Percentiles rank a stretch among this genome's conserved stretches.
Evolutionary conservation across 805 yeast genomes (phyloP).

Genomic region (Suhomyces canberraensis): DNA sequence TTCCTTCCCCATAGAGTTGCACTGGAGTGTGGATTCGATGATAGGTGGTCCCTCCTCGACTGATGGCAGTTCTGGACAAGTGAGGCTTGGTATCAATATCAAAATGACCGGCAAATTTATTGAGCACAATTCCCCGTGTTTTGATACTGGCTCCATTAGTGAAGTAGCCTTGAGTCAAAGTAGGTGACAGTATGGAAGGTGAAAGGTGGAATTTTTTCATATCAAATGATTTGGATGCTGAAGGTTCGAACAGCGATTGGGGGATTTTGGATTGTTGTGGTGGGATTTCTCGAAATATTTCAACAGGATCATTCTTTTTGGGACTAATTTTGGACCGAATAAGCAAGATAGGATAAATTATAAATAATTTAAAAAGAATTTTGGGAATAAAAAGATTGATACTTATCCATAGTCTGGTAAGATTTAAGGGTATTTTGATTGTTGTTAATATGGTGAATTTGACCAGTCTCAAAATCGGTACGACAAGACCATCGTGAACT

Average conservation of each 20-base stretch:
- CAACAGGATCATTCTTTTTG: not conserved
- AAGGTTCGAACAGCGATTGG: not conserved
- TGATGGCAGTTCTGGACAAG: not conserved
- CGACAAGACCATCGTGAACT: not conserved
- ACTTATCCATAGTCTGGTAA: conserved; percentile 11
- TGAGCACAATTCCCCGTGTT: conserved; percentile 6
- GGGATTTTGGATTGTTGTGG: not conserved
- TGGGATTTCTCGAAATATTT: not conserved
- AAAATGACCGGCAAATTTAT: conserved; percentile 7
- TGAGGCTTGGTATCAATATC: conserved; percentile 4
- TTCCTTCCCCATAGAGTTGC: not conserved
- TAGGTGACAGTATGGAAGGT: not conserved
- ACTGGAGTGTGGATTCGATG: not conserved
- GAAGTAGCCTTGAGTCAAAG: not conserved
- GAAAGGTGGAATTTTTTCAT: conserved; percentile 3
- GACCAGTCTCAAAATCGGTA: not conserved
- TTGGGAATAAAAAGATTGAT: conserved; percentile 19
- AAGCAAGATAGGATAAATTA: not conserved
- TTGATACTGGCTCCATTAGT: conserved; percentile 1
- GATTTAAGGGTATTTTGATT: conserved; percentile 17
- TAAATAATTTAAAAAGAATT: conserved; percentile 12
- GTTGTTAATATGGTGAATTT: conserved; percentile 7
- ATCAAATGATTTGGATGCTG: not conserved
- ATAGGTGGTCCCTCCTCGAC: not conserved
- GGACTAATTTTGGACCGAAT: not conserved